Evolutionary conservation across 139 green algal species (phyloP).

Genomic region (Picochlorum sp.): DNA sequence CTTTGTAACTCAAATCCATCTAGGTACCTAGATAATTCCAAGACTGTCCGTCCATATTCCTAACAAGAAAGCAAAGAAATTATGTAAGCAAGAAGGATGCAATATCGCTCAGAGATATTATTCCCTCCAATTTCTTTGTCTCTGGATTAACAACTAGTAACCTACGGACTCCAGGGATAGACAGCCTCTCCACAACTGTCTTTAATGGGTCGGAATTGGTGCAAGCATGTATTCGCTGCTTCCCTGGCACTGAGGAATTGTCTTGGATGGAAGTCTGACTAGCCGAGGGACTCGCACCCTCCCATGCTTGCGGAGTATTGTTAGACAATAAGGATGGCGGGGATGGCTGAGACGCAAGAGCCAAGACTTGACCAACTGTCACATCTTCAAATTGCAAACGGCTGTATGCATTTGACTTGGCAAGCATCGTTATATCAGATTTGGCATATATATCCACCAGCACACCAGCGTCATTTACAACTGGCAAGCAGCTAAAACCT

Average conservation of each 20-base stretch:
- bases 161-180: constrained; percentile 65
- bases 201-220: constrained; percentile 61
- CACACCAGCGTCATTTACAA: constrained; percentile 68
- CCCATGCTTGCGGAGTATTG: background rate
- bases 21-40: no score
- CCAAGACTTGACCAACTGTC: constrained; percentile 75
- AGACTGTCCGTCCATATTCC: no score
- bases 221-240: constrained; percentile 48
- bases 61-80: no score
- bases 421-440: constrained; percentile 80
- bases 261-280: constrained; percentile 6
- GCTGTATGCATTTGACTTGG: constrained; percentile 67
- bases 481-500: constrained; percentile 59
- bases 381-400: constrained; percentile 82
- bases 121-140: constrained; percentile 59
- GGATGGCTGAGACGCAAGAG: constrained; percentile 25
- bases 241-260: background rate
- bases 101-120: constrained; percentile 80
- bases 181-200: constrained; percentile 70
- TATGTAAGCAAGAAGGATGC: constrained; percentile 59
- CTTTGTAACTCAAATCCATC: no score
- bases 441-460: constrained; percentile 83
- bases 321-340: constrained; percentile 18
- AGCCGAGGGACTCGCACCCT: background rate
- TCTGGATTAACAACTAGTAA: constrained; percentile 74